phyloP scores from a whole-genome alignment of 2,329 filamentous ascomycete species.

The Penicillium digitatum region DNA sequence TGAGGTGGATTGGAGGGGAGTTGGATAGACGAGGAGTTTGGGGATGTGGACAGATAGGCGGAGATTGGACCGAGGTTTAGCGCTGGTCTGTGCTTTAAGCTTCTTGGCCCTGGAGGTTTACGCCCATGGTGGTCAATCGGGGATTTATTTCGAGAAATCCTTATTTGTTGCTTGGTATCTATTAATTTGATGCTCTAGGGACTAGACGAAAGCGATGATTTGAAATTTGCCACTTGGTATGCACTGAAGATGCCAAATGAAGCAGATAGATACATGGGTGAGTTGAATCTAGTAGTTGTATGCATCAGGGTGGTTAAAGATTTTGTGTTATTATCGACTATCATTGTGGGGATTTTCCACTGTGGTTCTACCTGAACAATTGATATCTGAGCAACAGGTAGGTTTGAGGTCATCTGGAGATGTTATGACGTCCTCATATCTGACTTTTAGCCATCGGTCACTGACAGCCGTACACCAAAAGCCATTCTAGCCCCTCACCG shows the following conservation, averaged over 20 bases:
- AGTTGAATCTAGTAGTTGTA: too few species aligned
- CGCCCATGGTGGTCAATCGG: not conserved
- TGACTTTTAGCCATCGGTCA: not conserved
- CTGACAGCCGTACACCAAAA: not conserved
- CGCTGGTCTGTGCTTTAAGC: conserved; percentile 12
- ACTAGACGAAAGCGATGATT: too few species aligned
- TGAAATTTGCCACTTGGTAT: not conserved
- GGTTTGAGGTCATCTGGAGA: not conserved
- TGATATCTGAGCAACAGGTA: not conserved
- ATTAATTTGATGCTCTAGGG: not conserved
- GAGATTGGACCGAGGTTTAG: conserved; percentile 3
- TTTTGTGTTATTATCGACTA: not conserved
- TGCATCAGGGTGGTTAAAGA: not conserved
- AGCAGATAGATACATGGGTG: not conserved
- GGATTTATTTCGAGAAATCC: not conserved
- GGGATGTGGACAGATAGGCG: conserved; percentile 10
- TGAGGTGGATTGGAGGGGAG: not conserved
- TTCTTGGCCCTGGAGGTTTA: not conserved
- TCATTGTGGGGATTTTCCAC: not conserved
- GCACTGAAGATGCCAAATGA: not conserved
- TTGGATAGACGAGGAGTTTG: not conserved
- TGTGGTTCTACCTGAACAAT: not conserved
- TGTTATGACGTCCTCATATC: not conserved
- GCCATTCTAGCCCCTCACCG: not conserved
- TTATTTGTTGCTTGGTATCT: not conserved